phyloP scores from a whole-genome alignment of 75 land plant genomes.

The Pinus tabuliformis region DNA sequence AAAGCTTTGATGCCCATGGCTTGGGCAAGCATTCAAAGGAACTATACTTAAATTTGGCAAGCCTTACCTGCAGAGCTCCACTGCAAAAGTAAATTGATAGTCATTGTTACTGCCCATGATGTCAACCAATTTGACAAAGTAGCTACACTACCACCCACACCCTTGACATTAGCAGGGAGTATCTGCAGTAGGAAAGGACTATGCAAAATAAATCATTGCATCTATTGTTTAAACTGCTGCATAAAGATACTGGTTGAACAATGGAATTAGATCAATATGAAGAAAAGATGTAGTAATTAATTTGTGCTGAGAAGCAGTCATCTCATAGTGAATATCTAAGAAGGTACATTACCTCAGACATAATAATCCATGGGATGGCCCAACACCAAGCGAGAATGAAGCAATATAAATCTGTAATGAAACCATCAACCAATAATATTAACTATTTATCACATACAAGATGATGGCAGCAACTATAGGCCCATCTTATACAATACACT shows the following conservation, averaged over 20 bases:
- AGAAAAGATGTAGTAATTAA: too few species aligned
- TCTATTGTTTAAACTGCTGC: too few species aligned
- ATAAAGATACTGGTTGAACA: too few species aligned
- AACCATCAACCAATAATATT: neutral
- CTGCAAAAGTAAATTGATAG: constrained; percentile 59
- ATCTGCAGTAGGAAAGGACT: constrained; percentile 36
- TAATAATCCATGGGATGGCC: constrained; percentile 92
- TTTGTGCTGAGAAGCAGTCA: too few species aligned
- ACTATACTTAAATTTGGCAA: neutral
- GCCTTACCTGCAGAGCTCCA: constrained; percentile 72
- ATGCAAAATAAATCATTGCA: neutral
- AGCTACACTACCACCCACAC: constrained; percentile 89
- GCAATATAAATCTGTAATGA: constrained; percentile 58
- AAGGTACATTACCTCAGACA: constrained; percentile 82
- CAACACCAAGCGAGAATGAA: constrained; percentile 79
- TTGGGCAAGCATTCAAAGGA: too few species aligned
- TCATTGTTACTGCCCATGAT: constrained; percentile 64
- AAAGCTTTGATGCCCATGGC: too few species aligned
- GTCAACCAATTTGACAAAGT: constrained; percentile 70
- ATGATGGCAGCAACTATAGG: too few species aligned
- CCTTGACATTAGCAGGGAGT: constrained; percentile 69
- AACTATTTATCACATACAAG: too few species aligned
- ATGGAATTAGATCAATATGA: too few species aligned
- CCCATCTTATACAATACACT: too few species aligned
- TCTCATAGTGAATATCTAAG: too few species aligned